Conservation (phyloP, 1,284 basidiomycete species). For the Singerocomus rubriflavus region DNA sequence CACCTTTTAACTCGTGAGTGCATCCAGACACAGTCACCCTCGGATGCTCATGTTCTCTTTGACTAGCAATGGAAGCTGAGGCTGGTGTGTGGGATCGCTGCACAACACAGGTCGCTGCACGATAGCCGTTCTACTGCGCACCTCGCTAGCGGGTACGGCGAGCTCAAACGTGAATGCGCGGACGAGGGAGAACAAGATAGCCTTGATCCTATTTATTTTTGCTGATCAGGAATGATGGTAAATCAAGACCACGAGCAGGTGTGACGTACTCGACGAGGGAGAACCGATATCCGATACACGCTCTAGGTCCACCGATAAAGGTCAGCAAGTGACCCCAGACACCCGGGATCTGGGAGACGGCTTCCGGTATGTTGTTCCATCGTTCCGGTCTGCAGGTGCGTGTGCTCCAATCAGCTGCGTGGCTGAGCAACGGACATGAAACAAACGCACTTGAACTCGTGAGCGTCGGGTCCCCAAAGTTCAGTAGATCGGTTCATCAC, state of each 20-base stretch:
- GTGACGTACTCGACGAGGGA: slow-evolving; percentile 56
- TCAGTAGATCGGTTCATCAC: slow-evolving; percentile 38
- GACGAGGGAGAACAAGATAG: slow-evolving; percentile 54
- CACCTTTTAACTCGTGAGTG: too few species aligned
- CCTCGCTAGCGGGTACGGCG: slow-evolving; percentile 42
- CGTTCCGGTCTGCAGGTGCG: slow-evolving; percentile 46
- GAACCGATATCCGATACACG: slow-evolving; percentile 72
- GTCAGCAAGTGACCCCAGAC: slow-evolving; percentile 58
- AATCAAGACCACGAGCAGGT: background rate
- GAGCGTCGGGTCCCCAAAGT: slow-evolving; percentile 47
- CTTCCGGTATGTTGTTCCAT: slow-evolving; percentile 51
- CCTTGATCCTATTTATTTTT: slow-evolving; percentile 48
- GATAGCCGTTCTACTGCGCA: slow-evolving; percentile 36
- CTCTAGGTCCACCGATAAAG: slow-evolving; percentile 58
- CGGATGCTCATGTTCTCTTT: slow-evolving; percentile 2
- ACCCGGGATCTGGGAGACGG: slow-evolving; percentile 47
- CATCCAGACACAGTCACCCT: too few species aligned
- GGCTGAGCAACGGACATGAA: background rate
- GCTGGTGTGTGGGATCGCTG: slow-evolving; percentile 11
- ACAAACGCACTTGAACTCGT: slow-evolving; percentile 24
- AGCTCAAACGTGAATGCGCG: slow-evolving; percentile 54
- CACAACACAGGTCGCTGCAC: slow-evolving; percentile 41
- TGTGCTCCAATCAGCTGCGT: background rate
- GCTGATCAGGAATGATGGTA: background rate
- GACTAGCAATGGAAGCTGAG: background rate